Evolutionary conservation across 805 yeast genomes (phyloP).

Genomic region (Danielia reshetovae): DNA sequence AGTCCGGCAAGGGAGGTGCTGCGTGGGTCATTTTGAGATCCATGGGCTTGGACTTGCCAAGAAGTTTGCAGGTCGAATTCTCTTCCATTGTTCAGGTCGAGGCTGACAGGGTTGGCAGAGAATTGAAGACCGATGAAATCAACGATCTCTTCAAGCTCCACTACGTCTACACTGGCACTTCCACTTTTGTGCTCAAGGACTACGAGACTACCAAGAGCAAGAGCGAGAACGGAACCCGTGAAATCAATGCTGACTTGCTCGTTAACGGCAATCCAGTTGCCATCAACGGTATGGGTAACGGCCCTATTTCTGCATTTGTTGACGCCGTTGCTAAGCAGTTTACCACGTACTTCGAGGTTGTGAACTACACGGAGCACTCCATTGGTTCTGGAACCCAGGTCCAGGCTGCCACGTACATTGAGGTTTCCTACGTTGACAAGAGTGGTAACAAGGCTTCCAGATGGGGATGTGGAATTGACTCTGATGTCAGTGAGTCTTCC

Average conservation of each 20-base stretch:
- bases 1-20: constrained; percentile 87
- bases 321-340: constrained; percentile 56
- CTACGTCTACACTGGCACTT: constrained; percentile 39
- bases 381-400: constrained; percentile 68
- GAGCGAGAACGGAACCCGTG: constrained; percentile 18
- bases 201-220: constrained; percentile 21
- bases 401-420: constrained; percentile 74
- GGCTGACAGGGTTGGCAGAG: constrained; percentile 68
- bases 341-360: constrained; percentile 55
- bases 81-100: constrained; percentile 58
- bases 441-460: constrained; percentile 30
- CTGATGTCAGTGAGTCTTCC: constrained; percentile 42
- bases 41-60: constrained; percentile 69
- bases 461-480: constrained; percentile 45
- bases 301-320: constrained; percentile 72
- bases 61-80: constrained; percentile 65
- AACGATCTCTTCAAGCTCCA: constrained; percentile 49
- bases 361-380: constrained; percentile 68
- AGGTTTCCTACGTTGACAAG: constrained; percentile 35
- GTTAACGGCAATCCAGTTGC: constrained; percentile 22
- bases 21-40: constrained; percentile 75
- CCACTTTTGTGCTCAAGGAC: constrained; percentile 19
- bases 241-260: constrained; percentile 19
- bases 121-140: constrained; percentile 65
- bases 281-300: constrained; percentile 64